phyloP scores from a whole-genome alignment of 2,329 filamentous ascomycete genomes.

The Clonostachys byssicola region DNA sequence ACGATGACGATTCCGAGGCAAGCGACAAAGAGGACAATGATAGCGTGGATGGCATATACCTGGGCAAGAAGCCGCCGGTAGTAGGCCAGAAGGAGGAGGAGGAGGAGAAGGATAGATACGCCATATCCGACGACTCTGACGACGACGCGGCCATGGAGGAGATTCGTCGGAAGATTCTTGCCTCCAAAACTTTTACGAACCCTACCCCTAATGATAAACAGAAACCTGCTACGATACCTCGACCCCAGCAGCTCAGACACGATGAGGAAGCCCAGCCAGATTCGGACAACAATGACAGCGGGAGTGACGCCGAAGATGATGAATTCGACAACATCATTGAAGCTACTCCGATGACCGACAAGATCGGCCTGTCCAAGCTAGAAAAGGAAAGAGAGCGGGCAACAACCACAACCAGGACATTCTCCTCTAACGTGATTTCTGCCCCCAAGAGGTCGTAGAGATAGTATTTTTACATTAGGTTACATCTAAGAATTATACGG shows the following conservation, averaged over 20 bases:
- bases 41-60: constrained; percentile 53
- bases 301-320: constrained; percentile 57
- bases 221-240: constrained; percentile 58
- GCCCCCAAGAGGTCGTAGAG: constrained; percentile 39
- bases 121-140: constrained; percentile 75
- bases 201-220: constrained; percentile 36
- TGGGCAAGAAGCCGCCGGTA: constrained; percentile 45
- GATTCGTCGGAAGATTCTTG: constrained; percentile 82
- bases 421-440: constrained; percentile 42
- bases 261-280: constrained; percentile 69
- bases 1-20: constrained; percentile 35
- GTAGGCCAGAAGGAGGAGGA: constrained; percentile 25
- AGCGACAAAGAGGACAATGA: constrained; percentile 38
- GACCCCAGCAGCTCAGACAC: constrained; percentile 25
- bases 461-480: too few species aligned
- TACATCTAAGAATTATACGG: too few species aligned
- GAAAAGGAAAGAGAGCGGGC: constrained; percentile 49
- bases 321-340: constrained; percentile 93
- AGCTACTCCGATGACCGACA: constrained; percentile 84
- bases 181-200: constrained; percentile 77
- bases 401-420: constrained; percentile 43
- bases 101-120: constrained; percentile 56
- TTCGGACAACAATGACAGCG: constrained; percentile 58
- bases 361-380: constrained; percentile 61
- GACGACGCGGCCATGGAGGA: constrained; percentile 88